Evolutionary conservation across 1,284 basidiomycete species (phyloP).

Genomic region (Cryptococcus sp.): DNA sequence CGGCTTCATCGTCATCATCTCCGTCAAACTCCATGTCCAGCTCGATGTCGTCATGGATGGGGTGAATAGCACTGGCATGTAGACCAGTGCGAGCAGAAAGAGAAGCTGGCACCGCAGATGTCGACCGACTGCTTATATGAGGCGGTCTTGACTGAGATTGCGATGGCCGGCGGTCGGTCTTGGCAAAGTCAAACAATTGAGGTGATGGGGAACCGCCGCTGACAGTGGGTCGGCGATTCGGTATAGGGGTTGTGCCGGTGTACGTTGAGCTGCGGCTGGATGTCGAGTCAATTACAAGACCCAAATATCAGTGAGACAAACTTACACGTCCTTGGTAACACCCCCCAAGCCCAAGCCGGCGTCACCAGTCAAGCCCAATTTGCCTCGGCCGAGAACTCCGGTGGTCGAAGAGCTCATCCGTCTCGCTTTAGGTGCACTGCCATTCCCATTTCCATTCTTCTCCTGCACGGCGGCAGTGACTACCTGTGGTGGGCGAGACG

Average conservation of each 20-base stretch:
- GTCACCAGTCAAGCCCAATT: constrained; percentile 44
- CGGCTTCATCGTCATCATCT: constrained; percentile 34
- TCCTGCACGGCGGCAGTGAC: constrained; percentile 7
- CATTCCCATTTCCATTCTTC: constrained; percentile 3
- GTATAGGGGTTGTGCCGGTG: constrained; percentile 26
- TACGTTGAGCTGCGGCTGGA: constrained; percentile 28
- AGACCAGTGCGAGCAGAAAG: constrained; percentile 29
- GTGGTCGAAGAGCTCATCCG: constrained; percentile 49
- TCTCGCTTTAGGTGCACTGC: constrained; percentile 29
- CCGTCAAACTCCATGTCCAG: constrained; percentile 50
- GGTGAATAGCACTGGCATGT: constrained; percentile 12
- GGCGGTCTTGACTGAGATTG: constrained; percentile 1
- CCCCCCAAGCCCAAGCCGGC: constrained; percentile 22
- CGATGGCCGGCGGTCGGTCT: constrained; percentile 42
- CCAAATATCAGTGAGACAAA: not conserved
- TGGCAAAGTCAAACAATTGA: constrained; percentile 49
- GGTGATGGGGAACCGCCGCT: constrained; percentile 31
- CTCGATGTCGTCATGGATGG: constrained; percentile 43
- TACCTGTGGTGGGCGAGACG: constrained; percentile 31
- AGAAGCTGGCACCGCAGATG: constrained; percentile 35
- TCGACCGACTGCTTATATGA: constrained; percentile 12
- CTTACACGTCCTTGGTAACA: constrained; percentile 35
- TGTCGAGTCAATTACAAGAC: not conserved
- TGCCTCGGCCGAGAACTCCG: constrained; percentile 49
- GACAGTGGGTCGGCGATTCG: constrained; percentile 34